These are phyloP conservation scores for Dactylellina cionopaga DNA, from an alignment of 2,329 filamentous ascomycete species.

Conservation along the genomic window DNA sequence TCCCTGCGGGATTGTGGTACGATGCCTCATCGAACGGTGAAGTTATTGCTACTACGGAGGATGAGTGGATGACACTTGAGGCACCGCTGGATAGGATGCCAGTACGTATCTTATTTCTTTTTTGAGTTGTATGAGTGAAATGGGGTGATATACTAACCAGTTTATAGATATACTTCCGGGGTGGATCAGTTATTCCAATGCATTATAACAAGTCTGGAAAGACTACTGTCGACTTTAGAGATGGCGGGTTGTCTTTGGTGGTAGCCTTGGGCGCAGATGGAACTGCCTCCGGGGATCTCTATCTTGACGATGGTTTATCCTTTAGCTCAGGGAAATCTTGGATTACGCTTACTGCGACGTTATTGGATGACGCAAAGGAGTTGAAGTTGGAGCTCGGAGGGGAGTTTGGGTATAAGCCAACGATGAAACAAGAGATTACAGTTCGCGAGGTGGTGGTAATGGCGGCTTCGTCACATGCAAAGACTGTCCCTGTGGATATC, in stretches of 20 bases:
- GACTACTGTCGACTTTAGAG: slow-evolving; percentile 42
- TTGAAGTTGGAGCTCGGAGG: not conserved
- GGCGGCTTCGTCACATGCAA: not conserved
- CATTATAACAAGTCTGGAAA: slow-evolving; percentile 31
- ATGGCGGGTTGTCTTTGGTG: slow-evolving; percentile 16
- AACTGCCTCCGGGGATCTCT: slow-evolving; percentile 9
- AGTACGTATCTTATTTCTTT: slow-evolving; percentile 10
- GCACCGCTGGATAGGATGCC: slow-evolving; percentile 34
- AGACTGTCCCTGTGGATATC: not conserved
- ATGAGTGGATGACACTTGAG: slow-evolving; percentile 15
- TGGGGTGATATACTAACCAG: too few relatives aligned
- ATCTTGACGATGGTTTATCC: slow-evolving; percentile 25
- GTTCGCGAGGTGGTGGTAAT: slow-evolving; percentile 20
- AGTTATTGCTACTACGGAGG: not conserved
- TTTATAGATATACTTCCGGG: slow-evolving; percentile 20
- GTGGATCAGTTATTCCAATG: slow-evolving; percentile 38
- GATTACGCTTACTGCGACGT: slow-evolving; percentile 7
- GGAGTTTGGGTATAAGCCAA: slow-evolving; percentile 12
- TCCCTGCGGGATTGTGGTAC: slow-evolving; percentile 43
- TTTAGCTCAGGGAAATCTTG: slow-evolving; percentile 19
- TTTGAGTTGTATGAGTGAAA: too few relatives aligned
- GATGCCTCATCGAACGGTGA: slow-evolving; percentile 5
- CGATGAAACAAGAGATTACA: slow-evolving; percentile 1
- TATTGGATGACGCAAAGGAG: not conserved
- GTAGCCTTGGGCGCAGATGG: slow-evolving; percentile 15